A percentile compares a stretch with the other conserved stretches of the same genome.
These are phyloP conservation scores for Phytopythium kandeliae DNA, from an alignment of 352 stramenopile species.

Conservation along the genomic window DNA sequence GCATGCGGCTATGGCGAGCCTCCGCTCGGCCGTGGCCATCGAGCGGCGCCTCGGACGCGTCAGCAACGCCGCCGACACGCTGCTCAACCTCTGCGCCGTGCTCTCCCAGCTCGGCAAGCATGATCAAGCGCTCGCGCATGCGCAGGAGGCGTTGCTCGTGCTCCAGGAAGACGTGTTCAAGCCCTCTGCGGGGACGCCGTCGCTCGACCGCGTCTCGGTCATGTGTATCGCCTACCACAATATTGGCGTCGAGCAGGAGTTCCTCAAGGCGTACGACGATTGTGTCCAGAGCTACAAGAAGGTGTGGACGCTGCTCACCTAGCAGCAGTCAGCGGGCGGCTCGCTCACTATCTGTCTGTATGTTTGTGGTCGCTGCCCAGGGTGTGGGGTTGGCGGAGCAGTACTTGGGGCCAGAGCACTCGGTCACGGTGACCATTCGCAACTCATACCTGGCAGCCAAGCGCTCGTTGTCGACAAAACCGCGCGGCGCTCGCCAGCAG, in stretches of 20 bases:
- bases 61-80: constrained; percentile 86
- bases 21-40: constrained; percentile 88
- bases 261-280: constrained; percentile 86
- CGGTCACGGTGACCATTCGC: constrained; percentile 84
- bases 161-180: constrained; percentile 88
- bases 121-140: constrained; percentile 77
- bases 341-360: not conserved
- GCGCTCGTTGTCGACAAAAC: constrained; percentile 40
- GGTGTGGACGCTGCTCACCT: not conserved
- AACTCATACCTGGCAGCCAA: constrained; percentile 88
- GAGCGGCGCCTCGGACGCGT: constrained; percentile 70
- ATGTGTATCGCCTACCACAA: constrained; percentile 95
- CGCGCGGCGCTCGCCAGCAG: constrained; percentile 3
- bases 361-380: no score
- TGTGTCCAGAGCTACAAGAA: constrained; percentile 89
- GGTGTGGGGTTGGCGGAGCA: constrained; percentile 86
- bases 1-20: constrained; percentile 86
- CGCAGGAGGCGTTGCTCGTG: constrained; percentile 82
- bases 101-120: constrained; percentile 88
- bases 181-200: not conserved
- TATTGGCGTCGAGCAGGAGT: constrained; percentile 93
- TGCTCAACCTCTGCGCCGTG: constrained; percentile 92
- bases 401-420: constrained; percentile 85
- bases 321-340: not conserved
- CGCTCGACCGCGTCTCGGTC: constrained; percentile 84